Evolutionary conservation across 2,329 filamentous ascomycete genomes (phyloP).

Genomic region (Colletotrichum eleusines): DNA sequence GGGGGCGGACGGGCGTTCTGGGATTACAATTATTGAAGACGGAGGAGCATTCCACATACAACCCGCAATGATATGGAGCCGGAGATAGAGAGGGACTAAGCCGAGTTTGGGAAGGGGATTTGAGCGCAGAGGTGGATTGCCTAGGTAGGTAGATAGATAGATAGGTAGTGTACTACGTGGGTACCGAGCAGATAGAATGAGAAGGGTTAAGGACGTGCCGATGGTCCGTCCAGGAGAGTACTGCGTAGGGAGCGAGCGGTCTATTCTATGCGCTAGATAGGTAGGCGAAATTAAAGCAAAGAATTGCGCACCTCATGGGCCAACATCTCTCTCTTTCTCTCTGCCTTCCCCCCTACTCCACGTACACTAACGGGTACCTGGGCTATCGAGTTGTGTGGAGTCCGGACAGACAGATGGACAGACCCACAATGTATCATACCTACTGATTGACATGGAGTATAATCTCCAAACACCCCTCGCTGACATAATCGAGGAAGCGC

Average conservation of each 20-base stretch:
- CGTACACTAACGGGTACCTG: no score
- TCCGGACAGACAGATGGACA: no score
- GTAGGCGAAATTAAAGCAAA: slow-evolving; percentile 39
- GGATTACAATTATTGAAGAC: slow-evolving; percentile 20
- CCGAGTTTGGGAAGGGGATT: slow-evolving; percentile 4
- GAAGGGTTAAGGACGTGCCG: not conserved
- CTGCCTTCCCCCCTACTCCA: no score
- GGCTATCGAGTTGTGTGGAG: no score
- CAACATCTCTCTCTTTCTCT: no score
- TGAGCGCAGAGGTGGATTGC: not conserved
- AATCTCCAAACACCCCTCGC: no score
- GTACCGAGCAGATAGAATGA: slow-evolving; percentile 1
- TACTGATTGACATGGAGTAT: no score
- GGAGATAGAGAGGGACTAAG: slow-evolving; percentile 5
- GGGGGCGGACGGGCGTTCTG: not conserved
- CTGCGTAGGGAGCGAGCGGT: no score
- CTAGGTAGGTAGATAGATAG: no score
- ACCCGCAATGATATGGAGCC: slow-evolving; percentile 27
- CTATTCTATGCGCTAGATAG: slow-evolving; percentile 19
- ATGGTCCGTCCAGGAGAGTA: slow-evolving; percentile 5
- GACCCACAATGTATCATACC: no score
- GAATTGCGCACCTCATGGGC: slow-evolving; percentile 2
- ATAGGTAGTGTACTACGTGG: no score
- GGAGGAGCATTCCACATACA: slow-evolving; percentile 16
- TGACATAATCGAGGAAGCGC: no score